Conservation (phyloP, 2,329 filamentous ascomycete species). For the Sarocladium brachiariae region DNA sequence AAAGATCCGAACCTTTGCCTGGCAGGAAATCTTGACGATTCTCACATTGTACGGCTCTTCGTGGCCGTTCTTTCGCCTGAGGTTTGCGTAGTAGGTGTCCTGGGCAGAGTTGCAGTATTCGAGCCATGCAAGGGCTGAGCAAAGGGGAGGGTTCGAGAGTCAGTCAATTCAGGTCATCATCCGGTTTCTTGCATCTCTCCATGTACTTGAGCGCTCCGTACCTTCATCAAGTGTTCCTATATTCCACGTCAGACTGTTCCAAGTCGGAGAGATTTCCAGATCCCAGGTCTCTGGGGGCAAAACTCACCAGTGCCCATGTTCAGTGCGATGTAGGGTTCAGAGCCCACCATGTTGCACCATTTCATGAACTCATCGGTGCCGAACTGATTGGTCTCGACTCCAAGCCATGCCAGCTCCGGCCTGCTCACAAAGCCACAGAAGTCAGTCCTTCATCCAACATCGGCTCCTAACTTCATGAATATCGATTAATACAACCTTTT, state of each 20-base stretch:
- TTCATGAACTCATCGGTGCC: slow-evolving; percentile 83
- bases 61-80: slow-evolving; percentile 67
- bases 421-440: slow-evolving; percentile 25
- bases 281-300: not conserved
- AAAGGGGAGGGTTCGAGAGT: too few species aligned
- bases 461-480: slow-evolving; percentile 9
- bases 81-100: slow-evolving; percentile 75
- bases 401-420: slow-evolving; percentile 74
- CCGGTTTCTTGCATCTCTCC: not conserved
- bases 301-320: slow-evolving; percentile 70
- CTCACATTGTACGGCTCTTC: slow-evolving; percentile 62
- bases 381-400: slow-evolving; percentile 69
- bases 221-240: slow-evolving; percentile 33
- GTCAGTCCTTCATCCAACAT: not conserved
- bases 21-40: too few species aligned
- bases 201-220: slow-evolving; percentile 8
- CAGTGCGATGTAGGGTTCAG: slow-evolving; percentile 72
- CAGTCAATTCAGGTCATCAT: not conserved
- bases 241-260: too few species aligned
- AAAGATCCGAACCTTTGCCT: too few species aligned
- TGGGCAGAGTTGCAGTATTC: slow-evolving; percentile 80
- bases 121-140: slow-evolving; percentile 60
- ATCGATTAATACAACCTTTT: too few species aligned
- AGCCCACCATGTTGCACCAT: slow-evolving; percentile 67
- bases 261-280: not conserved